Base-by-base conservation (phyloP, 192 early-diverging fungal species). In the Cetraspora pellucida region DNA sequence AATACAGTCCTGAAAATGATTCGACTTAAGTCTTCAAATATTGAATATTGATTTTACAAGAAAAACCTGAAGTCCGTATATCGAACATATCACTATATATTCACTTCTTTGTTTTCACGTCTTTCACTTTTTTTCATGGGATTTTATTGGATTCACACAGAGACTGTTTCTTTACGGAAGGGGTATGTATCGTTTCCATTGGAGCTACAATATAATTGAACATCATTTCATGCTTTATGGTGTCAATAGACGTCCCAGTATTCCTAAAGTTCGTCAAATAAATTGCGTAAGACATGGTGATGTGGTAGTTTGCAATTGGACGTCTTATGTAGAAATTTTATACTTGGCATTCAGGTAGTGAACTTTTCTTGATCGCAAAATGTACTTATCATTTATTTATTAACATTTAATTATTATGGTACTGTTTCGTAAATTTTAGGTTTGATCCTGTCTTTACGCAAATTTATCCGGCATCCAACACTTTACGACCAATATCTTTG, bases 281-380 rank as follows among this genome's bases (percentile, higher is more conserved):
- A 67, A 25, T 25, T 30, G 67, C 9, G 73, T 88, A 8, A 61
- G 76, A 21, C 82, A 87, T 55, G 95, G 95, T 71, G 90, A 95
- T 78, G 66, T 96, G 8, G 92, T 96, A 46, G 79, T 95, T 23
- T 80, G 90, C 71, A 96, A 96, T 79, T 94, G 92, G 81, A 84
- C 84, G 3, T 95, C 94, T 11, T 96, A 96, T 76, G 81, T 96
- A 25, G 95, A 96, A 49, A 70, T 95, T 10, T 54, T 96, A 44
- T 95, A 93, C 30, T 69, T 96, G 10, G 84, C 89, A 8, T 89
- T 85, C 58, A 79, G 82, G 87, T 94, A 88, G 49, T n/a, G 37
- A 6, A 45, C n/a, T 16, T 64, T 71, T 44, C 37, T 55, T 43
- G 10, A 46, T 30, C 21, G 6, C 14, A 8, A n/a, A 27, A 43